Evolutionary conservation across 108 stramenopile species (phyloP), one percentile per base, ranked within the genome.

Genomic region (Seminavis robusta): DNA sequence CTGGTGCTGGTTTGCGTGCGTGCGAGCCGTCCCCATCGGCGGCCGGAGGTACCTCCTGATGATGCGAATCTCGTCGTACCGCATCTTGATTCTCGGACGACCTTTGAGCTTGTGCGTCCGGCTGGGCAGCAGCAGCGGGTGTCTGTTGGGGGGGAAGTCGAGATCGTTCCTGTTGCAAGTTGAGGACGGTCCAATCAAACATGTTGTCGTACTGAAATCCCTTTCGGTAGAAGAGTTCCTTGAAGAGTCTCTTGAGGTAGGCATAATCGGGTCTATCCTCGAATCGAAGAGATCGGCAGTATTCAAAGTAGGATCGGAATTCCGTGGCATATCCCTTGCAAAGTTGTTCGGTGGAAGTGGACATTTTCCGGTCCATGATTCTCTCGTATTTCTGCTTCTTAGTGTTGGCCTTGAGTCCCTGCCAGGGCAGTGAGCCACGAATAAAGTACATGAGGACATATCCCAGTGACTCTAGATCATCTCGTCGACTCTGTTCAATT

Each of bases 401-500:
- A 11, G 99, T 99, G 69, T 96, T 97, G 32, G 99, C 99, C 78
- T 98, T 98, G 59, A 99, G 91, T 28, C 99, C 99, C 81, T 99
- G 99, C 99, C 99, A 99, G 9, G 99, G 99, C 11, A 99, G 74
- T 7, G 88, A 90, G 7, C 99, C 99, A 9, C 98, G 79, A 51
- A 98, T 92, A 67, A 99, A 98, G 88, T 99, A 99, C 97, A 99
- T 98, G 61, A 99, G 80, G 38, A 99, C 98, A 69, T 99, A 99
- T 34, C 99, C 99, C 30, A 99, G 71, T 25, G 94, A 95, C 71
- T 99, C 99, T 28, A 99, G 81, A 69, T 99, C 99, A 67, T 99
- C 99, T 40, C 99, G 81, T 44, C 99, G 85, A 51, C 76, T 75
- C 65, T 99, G 99, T 58, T 99, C 92, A 61, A 97, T 95, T 20